Conservation (phyloP, 2,329 filamentous ascomycete species). For the Penicillium sp. region DNA sequence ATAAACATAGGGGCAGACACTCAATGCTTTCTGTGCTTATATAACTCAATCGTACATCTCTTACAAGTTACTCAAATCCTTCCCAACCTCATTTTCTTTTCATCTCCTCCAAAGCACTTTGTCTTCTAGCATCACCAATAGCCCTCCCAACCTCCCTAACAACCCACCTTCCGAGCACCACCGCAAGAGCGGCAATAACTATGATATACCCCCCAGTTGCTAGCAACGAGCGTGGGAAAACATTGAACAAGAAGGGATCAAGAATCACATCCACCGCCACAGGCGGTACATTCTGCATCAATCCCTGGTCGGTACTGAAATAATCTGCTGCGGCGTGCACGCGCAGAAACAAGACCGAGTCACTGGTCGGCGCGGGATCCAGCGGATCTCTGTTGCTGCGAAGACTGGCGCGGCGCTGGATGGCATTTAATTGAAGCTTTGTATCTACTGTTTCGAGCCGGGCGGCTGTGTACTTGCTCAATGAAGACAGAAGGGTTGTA, state of each 20-base stretch:
- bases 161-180: conserved; percentile 44
- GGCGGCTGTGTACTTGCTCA: conserved; percentile 61
- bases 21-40: no score
- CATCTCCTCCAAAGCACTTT: conserved; percentile 15
- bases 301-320: conserved; percentile 67
- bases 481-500: conserved; percentile 62
- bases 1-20: no score
- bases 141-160: conserved; percentile 26
- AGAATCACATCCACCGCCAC: conserved; percentile 80
- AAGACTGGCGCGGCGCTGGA: conserved; percentile 6
- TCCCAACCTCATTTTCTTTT: conserved; percentile 19
- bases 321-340: conserved; percentile 79
- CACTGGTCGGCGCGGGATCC: conserved; percentile 25
- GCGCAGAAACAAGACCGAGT: conserved; percentile 68
- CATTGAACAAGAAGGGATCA: conserved; percentile 78
- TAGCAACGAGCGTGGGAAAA: conserved; percentile 74
- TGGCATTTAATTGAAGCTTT: conserved; percentile 14
- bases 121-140: conserved; percentile 21
- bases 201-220: conserved; percentile 69
- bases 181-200: conserved; percentile 56
- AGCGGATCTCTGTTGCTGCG: not conserved
- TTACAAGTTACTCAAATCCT: not conserved
- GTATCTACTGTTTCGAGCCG: conserved; percentile 40
- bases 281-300: conserved; percentile 73
- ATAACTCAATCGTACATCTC: not conserved